Conservation (phyloP, 2,329 filamentous ascomycete genomes). For the Diaporthe sp. region DNA sequence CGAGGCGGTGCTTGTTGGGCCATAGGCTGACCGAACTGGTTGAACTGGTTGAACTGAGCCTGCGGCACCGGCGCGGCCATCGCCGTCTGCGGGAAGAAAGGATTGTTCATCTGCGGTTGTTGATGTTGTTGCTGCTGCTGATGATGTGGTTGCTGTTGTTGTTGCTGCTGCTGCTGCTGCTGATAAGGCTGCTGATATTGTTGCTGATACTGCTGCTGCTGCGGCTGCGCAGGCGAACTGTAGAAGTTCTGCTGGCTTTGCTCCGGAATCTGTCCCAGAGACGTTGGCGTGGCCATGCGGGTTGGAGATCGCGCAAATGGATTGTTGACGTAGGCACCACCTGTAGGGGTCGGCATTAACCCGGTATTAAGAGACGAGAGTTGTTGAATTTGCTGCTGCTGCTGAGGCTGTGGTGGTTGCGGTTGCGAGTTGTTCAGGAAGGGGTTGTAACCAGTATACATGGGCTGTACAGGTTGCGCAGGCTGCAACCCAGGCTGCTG, state of each 20-base stretch:
- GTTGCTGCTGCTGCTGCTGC: slow-evolving; percentile 44
- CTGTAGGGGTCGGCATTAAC: slow-evolving; percentile 35
- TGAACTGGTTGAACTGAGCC: slow-evolving; percentile 44
- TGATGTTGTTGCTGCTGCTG: slow-evolving; percentile 37
- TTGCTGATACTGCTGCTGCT: slow-evolving; percentile 45
- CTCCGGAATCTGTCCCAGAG: slow-evolving; percentile 66
- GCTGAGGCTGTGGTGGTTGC: slow-evolving; percentile 49
- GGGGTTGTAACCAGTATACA: slow-evolving; percentile 64
- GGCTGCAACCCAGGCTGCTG: slow-evolving; percentile 45
- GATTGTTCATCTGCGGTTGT: slow-evolving; percentile 43
- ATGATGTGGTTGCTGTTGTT: slow-evolving; percentile 39
- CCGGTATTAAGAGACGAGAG: slow-evolving; percentile 58
- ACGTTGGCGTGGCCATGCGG: slow-evolving; percentile 62
- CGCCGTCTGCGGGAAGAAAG: slow-evolving; percentile 43
- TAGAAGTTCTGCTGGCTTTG: slow-evolving; percentile 62
- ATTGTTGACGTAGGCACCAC: slow-evolving; percentile 58
- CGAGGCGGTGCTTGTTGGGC: slow-evolving; percentile 59
- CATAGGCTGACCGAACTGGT: slow-evolving; percentile 51
- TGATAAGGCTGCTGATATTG: slow-evolving; percentile 47
- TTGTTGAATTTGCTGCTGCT: slow-evolving; percentile 50
- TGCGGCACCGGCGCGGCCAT: slow-evolving; percentile 43
- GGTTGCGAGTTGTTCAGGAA: slow-evolving; percentile 60
- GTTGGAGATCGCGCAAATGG: slow-evolving; percentile 66
- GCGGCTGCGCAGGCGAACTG: slow-evolving; percentile 43
- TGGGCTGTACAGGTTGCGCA: slow-evolving; percentile 52